phyloP scores from a whole-genome alignment of 2,329 filamentous ascomycete genomes.

The Dothideomycetes sp. region DNA sequence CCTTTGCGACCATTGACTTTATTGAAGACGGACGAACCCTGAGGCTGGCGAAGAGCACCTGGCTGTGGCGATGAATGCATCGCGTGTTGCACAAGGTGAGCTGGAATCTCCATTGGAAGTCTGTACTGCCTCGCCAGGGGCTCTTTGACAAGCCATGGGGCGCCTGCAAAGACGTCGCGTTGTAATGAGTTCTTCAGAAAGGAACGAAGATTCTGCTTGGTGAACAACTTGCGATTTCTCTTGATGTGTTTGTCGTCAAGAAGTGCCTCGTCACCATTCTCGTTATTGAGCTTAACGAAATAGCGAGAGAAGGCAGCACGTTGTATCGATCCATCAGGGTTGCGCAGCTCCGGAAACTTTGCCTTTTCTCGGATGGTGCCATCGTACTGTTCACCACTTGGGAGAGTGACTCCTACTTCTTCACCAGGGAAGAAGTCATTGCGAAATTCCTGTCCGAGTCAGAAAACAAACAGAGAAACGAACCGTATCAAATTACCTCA shows the following conservation, averaged over 20 bases:
- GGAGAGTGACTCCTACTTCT: constrained; percentile 62
- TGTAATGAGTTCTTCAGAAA: constrained; percentile 95
- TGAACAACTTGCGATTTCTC: constrained; percentile 84
- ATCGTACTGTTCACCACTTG: constrained; percentile 59
- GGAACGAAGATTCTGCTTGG: constrained; percentile 83
- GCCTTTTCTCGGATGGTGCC: constrained; percentile 80
- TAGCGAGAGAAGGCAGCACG: constrained; percentile 66
- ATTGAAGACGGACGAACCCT: constrained; percentile 11
- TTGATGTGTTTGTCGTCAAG: constrained; percentile 73
- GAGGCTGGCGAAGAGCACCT: constrained; percentile 16
- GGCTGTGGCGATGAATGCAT: constrained; percentile 56
- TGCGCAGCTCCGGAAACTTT: constrained; percentile 52
- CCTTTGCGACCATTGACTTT: constrained; percentile 14
- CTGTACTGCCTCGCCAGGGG: constrained; percentile 75
- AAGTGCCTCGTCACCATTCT: constrained; percentile 60
- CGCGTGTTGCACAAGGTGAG: constrained; percentile 70
- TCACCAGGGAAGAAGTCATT: constrained; percentile 87
- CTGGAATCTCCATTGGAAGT: constrained; percentile 78
- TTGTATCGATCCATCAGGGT: constrained; percentile 59
- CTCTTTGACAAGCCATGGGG: constrained; percentile 88
- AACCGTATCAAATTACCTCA: constrained; percentile 34
- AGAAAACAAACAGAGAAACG: background rate
- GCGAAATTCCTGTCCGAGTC: constrained; percentile 56
- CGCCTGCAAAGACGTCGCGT: constrained; percentile 87
- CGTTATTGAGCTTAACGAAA: constrained; percentile 63